Conservation (phyloP, 345 rosid species). For the Acer campestre region DNA sequence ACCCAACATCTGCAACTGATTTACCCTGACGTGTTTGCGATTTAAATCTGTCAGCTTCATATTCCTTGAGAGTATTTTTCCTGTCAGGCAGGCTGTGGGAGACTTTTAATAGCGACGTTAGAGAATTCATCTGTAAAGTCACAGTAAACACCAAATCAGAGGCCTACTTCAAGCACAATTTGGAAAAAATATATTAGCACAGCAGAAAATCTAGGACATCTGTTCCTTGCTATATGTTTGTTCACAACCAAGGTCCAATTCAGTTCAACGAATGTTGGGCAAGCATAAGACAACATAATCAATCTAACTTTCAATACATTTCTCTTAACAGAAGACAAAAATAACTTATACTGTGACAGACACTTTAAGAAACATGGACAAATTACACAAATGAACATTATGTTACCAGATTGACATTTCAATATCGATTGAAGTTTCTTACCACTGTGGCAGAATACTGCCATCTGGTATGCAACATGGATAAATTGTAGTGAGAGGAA, state of each 20-base stretch:
- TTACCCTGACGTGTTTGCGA: conserved; percentile 70
- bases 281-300: neutral
- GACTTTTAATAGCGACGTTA: conserved; percentile 67
- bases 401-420: neutral
- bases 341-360: neutral
- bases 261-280: neutral
- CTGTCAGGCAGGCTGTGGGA: conserved; percentile 74
- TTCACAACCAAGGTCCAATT: neutral
- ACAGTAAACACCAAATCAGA: conserved; percentile 26
- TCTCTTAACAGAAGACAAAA: neutral
- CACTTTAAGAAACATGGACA: neutral
- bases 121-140: conserved; percentile 88
- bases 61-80: conserved; percentile 41
- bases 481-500: neutral
- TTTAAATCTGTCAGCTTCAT: conserved; percentile 71
- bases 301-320: neutral
- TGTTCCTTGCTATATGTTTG: neutral
- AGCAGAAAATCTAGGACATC: neutral
- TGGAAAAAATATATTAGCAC: neutral
- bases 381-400: neutral
- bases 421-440: neutral
- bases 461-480: neutral
- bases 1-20: conserved; percentile 94
- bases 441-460: neutral
- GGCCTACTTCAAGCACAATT: conserved; percentile 15